These are phyloP conservation scores for Jamesozyma jinghongensis DNA, from an alignment of 805 yeast species.

Conservation along the genomic window DNA sequence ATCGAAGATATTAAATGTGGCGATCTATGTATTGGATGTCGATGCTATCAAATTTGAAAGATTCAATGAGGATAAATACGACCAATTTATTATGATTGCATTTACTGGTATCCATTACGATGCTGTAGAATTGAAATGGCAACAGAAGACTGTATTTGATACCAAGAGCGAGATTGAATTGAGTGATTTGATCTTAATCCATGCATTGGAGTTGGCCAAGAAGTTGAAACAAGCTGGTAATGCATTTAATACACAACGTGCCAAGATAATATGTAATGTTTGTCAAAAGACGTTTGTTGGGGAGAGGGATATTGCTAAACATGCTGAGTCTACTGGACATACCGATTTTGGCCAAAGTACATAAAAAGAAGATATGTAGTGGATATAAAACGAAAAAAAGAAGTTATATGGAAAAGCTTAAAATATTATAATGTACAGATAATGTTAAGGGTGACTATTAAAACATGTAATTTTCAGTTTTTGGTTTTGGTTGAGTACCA, in stretches of 20 bases:
- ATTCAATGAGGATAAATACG: slow-evolving; percentile 39
- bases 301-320: slow-evolving; percentile 54
- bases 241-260: slow-evolving; percentile 55
- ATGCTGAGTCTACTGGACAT: slow-evolving; percentile 57
- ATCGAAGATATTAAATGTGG: slow-evolving; percentile 41
- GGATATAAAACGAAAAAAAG: too few species aligned
- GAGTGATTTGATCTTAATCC: slow-evolving; percentile 28
- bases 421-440: too few species aligned
- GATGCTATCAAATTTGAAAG: slow-evolving; percentile 49
- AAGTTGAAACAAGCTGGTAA: slow-evolving; percentile 44
- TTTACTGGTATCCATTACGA: slow-evolving; percentile 74
- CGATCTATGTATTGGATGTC: slow-evolving; percentile 55
- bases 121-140: slow-evolving; percentile 37
- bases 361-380: background rate
- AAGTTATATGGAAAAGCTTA: too few species aligned
- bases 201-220: slow-evolving; percentile 34
- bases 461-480: slow-evolving; percentile 5
- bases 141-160: slow-evolving; percentile 35
- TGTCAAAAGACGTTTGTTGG: slow-evolving; percentile 49
- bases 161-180: slow-evolving; percentile 19
- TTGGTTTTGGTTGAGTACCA: background rate
- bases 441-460: slow-evolving; percentile 2
- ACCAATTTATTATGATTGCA: slow-evolving; percentile 42
- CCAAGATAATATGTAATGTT: slow-evolving; percentile 46
- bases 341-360: slow-evolving; percentile 48